Evolutionary conservation across 305 asterid species (phyloP).

Genomic region (Fraxinus albicans): DNA sequence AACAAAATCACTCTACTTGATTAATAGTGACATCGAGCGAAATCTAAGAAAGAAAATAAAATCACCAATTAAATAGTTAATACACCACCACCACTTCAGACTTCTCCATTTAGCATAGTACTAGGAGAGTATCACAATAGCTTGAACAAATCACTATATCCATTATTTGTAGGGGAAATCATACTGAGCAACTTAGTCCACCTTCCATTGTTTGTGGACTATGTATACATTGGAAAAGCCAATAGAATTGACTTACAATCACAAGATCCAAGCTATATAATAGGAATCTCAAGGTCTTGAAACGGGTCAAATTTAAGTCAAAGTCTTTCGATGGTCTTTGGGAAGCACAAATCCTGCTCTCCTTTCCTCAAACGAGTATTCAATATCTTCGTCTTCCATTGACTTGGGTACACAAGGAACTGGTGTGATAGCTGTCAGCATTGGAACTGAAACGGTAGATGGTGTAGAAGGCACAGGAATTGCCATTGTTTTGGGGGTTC

Average conservation of each 20-base stretch:
- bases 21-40: not conserved
- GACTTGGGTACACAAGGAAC: slow-evolving; percentile 33
- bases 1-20: not conserved
- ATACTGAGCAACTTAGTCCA: slow-evolving; percentile 24
- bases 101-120: not conserved
- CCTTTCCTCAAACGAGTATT: slow-evolving; percentile 85
- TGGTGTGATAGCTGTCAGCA: slow-evolving; percentile 64
- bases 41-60: not conserved
- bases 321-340: slow-evolving; percentile 31
- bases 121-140: not conserved
- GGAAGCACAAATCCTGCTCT: slow-evolving; percentile 68
- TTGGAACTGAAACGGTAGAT: slow-evolving; percentile 55
- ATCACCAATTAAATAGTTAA: not conserved
- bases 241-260: slow-evolving; percentile 41
- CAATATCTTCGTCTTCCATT: slow-evolving; percentile 54
- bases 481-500: slow-evolving; percentile 57
- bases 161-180: slow-evolving; percentile 11
- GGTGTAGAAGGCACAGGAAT: slow-evolving; percentile 62
- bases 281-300: not conserved
- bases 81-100: not conserved
- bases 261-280: not conserved
- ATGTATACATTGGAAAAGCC: slow-evolving; percentile 37
- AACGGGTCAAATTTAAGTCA: slow-evolving; percentile 25
- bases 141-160: not conserved
- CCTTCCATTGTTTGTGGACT: slow-evolving; percentile 34